Base-by-base conservation (phyloP, 441 rosid genomes). In the Erodium moschatum region DNA sequence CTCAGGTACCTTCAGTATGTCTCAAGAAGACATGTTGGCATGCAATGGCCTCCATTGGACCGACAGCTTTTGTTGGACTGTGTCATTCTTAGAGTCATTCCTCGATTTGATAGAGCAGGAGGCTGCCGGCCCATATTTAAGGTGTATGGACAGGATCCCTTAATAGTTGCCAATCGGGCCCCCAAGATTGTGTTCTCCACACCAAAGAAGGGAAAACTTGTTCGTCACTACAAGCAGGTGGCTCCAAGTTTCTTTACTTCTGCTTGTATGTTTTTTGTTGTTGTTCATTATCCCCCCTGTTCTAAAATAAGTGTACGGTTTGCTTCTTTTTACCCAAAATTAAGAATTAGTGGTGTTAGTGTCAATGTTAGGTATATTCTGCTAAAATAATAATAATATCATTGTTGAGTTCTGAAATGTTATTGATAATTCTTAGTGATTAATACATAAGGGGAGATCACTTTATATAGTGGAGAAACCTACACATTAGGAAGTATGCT, bases 1-100 rank as follows among this genome's bases (percentile, higher is more conserved):
- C 72, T 89, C 75, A 88, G 98, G 81, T 93, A 91, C 78, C 88
- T 93, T 64, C 91, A 85, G 76, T 93, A 93, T 66, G 77, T 89
- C 72, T 84, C 98, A 4, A 85, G 89, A 75, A 88, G 96, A 83
- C 85, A 87, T 60, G 85, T 85, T 73, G 95, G 83, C 18, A 80
- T 86, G 13, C 83, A 81, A 67, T 93, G 97, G 96, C 93, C 96
- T 76, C 96, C 96, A 0, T 76, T 80, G 69, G 90, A 91, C 54
- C 87, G 90, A 44, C 89, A 89, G 21, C 93, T 91, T 78, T 86
- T 89, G 0, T 68, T 93, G 69, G 98, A 89, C 67, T 88, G 84
- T 73, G 69, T 93, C 67, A 88, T 87, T 75, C 85, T 93, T 66
- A 84, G 87, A 82, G 64, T 75, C 58, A 77, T 89, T 67, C 98